Conservation (phyloP, 768 basidiomycete genomes). For the Pleurotus ostreatus region DNA sequence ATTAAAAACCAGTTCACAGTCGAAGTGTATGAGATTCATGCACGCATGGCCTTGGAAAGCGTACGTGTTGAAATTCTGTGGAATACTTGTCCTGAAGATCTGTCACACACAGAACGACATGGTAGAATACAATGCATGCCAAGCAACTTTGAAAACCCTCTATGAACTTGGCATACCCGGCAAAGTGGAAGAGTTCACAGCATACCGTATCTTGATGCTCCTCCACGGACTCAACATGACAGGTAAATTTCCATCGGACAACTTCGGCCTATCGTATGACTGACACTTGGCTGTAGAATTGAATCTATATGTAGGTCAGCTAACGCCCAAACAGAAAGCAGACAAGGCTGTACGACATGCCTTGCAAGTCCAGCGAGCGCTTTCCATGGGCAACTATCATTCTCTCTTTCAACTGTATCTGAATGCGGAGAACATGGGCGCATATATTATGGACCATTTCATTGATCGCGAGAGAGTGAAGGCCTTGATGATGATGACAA, state of each 20-base stretch:
- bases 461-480: conserved; percentile 85
- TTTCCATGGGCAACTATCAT: conserved; percentile 93
- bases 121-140: conserved; percentile 99
- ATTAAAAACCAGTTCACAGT: conserved; percentile 99
- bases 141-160: conserved; percentile 81
- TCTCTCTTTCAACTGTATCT: conserved; percentile 82
- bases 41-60: conserved; percentile 91
- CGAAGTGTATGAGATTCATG: conserved; percentile 96
- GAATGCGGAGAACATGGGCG: conserved; percentile 93
- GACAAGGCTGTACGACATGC: conserved; percentile 83
- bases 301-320: conserved; percentile 95
- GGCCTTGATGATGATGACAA: conserved; percentile 86
- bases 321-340: conserved; percentile 88
- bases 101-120: conserved; percentile 70
- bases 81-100: conserved; percentile 10
- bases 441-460: conserved; percentile 99
- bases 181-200: conserved; percentile 92
- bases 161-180: conserved; percentile 94
- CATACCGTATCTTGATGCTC: conserved; percentile 95
- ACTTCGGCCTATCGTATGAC: conserved; percentile 2
- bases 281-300: conserved; percentile 55
- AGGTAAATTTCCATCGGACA: conserved; percentile 43
- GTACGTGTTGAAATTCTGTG: conserved; percentile 33
- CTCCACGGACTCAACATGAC: conserved; percentile 91
- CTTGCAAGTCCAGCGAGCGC: conserved; percentile 80